phyloP scores from a whole-genome alignment of 2,329 filamentous ascomycete species.

The Fusarium subtropicale region DNA sequence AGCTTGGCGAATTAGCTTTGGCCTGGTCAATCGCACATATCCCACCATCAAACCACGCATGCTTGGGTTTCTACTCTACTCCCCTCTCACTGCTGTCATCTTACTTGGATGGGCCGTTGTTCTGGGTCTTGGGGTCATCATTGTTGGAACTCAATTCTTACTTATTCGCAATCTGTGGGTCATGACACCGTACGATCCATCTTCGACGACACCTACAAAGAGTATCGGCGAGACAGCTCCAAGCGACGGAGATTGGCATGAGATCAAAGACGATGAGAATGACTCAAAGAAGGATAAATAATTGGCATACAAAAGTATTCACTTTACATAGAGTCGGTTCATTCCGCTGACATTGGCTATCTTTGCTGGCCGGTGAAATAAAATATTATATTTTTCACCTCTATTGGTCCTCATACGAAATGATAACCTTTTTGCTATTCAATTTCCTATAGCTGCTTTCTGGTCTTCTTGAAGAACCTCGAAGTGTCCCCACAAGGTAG shows the following conservation, averaged over 20 bases:
- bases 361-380: background rate
- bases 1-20: constrained; percentile 19
- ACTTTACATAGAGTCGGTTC: too few species aligned
- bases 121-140: background rate
- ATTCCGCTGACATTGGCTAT: background rate
- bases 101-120: background rate
- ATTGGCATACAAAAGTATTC: background rate
- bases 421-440: rapidly evolving
- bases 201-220: background rate
- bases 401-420: background rate
- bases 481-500: constrained; percentile 45
- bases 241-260: background rate
- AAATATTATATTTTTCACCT: too few species aligned
- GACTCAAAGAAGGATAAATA: background rate
- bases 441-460: constrained; percentile 1
- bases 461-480: constrained; percentile 30
- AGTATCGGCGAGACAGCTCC: background rate
- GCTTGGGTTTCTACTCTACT: constrained; percentile 18
- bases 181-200: background rate
- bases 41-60: constrained; percentile 10
- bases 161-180: constrained; percentile 5
- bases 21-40: constrained; percentile 21
- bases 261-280: background rate
- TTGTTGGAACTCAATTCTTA: background rate
- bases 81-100: background rate